Evolutionary conservation across 2,329 filamentous ascomycete species (phyloP).

Genomic region (Colletotrichum salicis): DNA sequence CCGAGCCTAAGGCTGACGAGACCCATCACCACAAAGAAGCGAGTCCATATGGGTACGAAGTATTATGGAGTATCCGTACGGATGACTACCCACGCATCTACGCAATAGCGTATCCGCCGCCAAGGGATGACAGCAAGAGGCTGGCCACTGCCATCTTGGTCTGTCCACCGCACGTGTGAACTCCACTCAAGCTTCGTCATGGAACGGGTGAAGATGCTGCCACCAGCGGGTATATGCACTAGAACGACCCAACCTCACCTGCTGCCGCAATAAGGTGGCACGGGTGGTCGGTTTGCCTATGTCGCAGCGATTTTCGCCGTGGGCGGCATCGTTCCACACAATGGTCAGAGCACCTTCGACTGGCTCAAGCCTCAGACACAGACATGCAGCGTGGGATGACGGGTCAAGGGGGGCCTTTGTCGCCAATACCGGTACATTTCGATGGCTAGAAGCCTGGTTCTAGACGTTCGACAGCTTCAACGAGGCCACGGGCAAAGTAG

Average conservation of each 20-base stretch:
- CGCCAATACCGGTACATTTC: slow-evolving; percentile 12
- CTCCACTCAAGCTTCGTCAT: slow-evolving; percentile 28
- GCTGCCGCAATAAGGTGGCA: not conserved
- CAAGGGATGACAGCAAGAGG: slow-evolving; percentile 12
- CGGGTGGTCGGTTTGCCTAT: not conserved
- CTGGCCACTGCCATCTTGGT: slow-evolving; percentile 15
- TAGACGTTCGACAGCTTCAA: not conserved
- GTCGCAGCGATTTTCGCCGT: not conserved
- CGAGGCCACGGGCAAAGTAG: not conserved
- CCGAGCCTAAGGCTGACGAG: slow-evolving; percentile 31
- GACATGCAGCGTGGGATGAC: slow-evolving; percentile 22
- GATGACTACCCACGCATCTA: not conserved
- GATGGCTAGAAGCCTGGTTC: slow-evolving; percentile 6
- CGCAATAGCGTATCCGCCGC: slow-evolving; percentile 2
- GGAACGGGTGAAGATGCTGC: not conserved
- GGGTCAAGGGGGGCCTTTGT: slow-evolving; percentile 5
- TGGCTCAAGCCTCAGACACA: slow-evolving; percentile 11
- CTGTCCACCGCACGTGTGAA: slow-evolving; percentile 11
- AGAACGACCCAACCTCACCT: not conserved
- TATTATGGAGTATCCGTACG: too few species aligned
- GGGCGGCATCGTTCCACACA: not conserved
- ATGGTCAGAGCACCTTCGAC: not conserved
- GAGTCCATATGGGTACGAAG: not conserved
- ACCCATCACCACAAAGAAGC: slow-evolving; percentile 10
- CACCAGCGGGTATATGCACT: not conserved